Percentiles rank a stretch among this genome's conserved stretches.
Evolutionary conservation across 768 basidiomycete genomes (phyloP).

Genomic region (Termitomyces sp.): DNA sequence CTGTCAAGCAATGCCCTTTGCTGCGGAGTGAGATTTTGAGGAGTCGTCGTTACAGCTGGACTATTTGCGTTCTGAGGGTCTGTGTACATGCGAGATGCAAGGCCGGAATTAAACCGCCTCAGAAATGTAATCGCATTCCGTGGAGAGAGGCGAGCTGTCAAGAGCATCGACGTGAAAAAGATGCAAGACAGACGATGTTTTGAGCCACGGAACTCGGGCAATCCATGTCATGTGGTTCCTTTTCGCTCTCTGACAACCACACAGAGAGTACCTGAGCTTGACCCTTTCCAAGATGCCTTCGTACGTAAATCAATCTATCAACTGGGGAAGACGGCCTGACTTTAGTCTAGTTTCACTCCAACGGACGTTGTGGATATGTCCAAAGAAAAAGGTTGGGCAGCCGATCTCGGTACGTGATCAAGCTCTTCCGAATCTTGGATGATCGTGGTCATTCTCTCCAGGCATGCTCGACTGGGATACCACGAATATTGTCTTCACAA

Average conservation of each 20-base stretch:
- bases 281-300: constrained; percentile 28
- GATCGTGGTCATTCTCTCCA: constrained; percentile 17
- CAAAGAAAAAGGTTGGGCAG: constrained; percentile 71
- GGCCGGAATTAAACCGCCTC: background rate
- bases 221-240: constrained; percentile 8
- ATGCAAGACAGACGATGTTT: background rate
- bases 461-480: constrained; percentile 81
- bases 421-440: background rate
- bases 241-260: constrained; percentile 1
- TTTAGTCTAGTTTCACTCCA: constrained; percentile 48
- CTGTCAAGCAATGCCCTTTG: constrained; percentile 51
- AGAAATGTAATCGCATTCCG: background rate
- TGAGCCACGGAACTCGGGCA: background rate
- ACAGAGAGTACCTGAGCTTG: background rate
- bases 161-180: constrained; percentile 2
- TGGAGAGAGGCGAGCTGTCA: constrained; percentile 1
- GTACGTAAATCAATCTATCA: constrained; percentile 21
- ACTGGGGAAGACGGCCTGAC: background rate
- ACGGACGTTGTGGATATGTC: constrained; percentile 49
- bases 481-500: constrained; percentile 74
- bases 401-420: constrained; percentile 47
- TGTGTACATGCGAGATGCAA: constrained; percentile 45
- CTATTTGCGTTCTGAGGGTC: constrained; percentile 27
- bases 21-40: constrained; percentile 38
- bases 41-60: constrained; percentile 48